Evolutionary conservation across 1,284 basidiomycete genomes (phyloP).

Genomic region (Garcileccinum viscosum): DNA sequence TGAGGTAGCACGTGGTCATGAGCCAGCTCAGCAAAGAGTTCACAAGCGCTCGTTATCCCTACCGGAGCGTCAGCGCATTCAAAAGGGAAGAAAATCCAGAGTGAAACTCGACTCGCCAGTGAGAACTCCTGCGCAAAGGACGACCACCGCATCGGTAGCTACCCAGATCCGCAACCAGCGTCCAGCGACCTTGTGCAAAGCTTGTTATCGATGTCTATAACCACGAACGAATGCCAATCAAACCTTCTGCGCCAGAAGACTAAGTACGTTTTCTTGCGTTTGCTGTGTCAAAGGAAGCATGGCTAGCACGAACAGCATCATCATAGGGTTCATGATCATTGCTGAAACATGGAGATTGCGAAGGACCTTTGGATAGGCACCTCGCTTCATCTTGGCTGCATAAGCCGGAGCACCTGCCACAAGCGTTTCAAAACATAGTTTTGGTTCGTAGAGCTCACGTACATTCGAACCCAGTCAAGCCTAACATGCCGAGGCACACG

Average conservation of each 20-base stretch:
- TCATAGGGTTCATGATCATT: constrained; percentile 56
- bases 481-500: constrained; percentile 70
- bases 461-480: constrained; percentile 75
- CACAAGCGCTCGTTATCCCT: constrained; percentile 66
- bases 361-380: constrained; percentile 61
- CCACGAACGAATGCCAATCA: constrained; percentile 10
- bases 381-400: constrained; percentile 60
- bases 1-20: constrained; percentile 64
- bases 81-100: not conserved
- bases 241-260: constrained; percentile 61
- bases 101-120: constrained; percentile 49
- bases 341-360: constrained; percentile 68
- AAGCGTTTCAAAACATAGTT: constrained; percentile 1
- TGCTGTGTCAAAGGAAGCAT: constrained; percentile 59
- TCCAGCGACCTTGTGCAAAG: constrained; percentile 50
- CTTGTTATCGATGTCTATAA: not conserved
- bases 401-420: constrained; percentile 66
- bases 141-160: constrained; percentile 67
- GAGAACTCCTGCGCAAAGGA: constrained; percentile 72
- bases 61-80: constrained; percentile 6
- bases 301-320: constrained; percentile 65
- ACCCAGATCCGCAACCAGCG: constrained; percentile 66
- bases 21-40: constrained; percentile 64
- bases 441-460: constrained; percentile 19
- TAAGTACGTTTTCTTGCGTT: constrained; percentile 63